Percentiles rank a stretch among this genome's conserved stretches.
phyloP scores from a whole-genome alignment of 2,329 filamentous ascomycete genomes.

The Rachicladosporium sp. region DNA sequence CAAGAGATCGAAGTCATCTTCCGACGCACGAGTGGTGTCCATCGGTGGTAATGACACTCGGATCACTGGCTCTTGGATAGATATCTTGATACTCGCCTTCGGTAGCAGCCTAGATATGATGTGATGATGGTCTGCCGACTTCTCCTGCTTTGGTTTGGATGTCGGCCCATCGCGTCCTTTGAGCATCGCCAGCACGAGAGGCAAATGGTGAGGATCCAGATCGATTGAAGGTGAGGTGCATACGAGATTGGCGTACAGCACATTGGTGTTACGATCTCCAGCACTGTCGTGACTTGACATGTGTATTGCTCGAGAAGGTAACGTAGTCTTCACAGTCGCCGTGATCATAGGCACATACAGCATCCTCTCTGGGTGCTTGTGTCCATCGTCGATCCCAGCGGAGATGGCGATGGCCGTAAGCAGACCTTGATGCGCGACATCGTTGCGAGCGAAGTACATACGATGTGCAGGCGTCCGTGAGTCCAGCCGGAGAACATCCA shows the following conservation, averaged over 20 bases:
- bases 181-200: conserved; percentile 66
- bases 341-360: conserved; percentile 96
- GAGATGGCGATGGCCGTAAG: conserved; percentile 90
- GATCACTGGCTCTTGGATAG: conserved; percentile 89
- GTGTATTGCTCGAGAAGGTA: conserved; percentile 88
- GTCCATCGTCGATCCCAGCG: conserved; percentile 81
- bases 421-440: conserved; percentile 88
- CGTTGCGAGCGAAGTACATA: conserved; percentile 92
- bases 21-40: conserved; percentile 39
- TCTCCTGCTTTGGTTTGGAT: neutral
- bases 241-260: conserved; percentile 90
- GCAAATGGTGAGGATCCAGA: conserved; percentile 81
- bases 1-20: conserved; percentile 84
- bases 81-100: conserved; percentile 89
- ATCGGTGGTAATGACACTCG: conserved; percentile 78
- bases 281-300: conserved; percentile 56
- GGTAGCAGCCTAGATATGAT: conserved; percentile 84
- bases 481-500: conserved; percentile 85
- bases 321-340: conserved; percentile 82
- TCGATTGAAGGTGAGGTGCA: conserved; percentile 93
- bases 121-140: conserved; percentile 36
- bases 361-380: conserved; percentile 71
- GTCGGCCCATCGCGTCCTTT: conserved; percentile 27
- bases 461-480: conserved; percentile 86
- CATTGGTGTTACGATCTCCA: conserved; percentile 82